These are phyloP conservation scores for Westerdykella aurantiaca DNA, from an alignment of 2,329 filamentous ascomycete species.

Conservation along the genomic window DNA sequence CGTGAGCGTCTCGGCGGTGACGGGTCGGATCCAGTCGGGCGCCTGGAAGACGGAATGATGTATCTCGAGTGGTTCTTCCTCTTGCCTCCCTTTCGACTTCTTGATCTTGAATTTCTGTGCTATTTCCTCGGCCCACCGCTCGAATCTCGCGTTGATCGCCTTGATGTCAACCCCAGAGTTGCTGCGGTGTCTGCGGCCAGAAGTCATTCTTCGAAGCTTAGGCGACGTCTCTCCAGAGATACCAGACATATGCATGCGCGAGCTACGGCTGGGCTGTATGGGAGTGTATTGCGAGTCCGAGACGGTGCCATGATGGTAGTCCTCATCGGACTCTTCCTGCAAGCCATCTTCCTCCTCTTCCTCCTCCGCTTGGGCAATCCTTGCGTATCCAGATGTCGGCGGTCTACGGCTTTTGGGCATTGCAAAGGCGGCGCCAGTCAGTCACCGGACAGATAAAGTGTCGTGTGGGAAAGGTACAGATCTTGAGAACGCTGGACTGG, in stretches of 20 bases:
- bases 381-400: slow-evolving; percentile 46
- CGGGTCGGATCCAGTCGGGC: slow-evolving; percentile 77
- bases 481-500: background rate
- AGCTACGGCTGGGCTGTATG: slow-evolving; percentile 42
- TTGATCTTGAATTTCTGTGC: slow-evolving; percentile 91
- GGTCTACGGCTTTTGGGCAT: slow-evolving; percentile 36
- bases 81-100: slow-evolving; percentile 64
- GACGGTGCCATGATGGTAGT: slow-evolving; percentile 32
- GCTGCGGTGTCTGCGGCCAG: slow-evolving; percentile 53
- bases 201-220: slow-evolving; percentile 18
- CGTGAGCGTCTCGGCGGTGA: slow-evolving; percentile 68
- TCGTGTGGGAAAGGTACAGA: background rate
- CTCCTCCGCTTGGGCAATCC: slow-evolving; percentile 49
- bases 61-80: slow-evolving; percentile 85
- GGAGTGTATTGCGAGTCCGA: slow-evolving; percentile 42
- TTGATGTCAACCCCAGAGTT: slow-evolving; percentile 95
- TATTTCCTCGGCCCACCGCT: slow-evolving; percentile 97
- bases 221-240: slow-evolving; percentile 30
- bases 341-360: slow-evolving; percentile 29
- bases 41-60: slow-evolving; percentile 96
- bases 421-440: slow-evolving; percentile 2
- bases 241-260: slow-evolving; percentile 40
- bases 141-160: slow-evolving; percentile 90
- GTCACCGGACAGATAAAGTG: background rate
- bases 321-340: slow-evolving; percentile 38